These are phyloP conservation scores for Neurospora sp. DNA, from an alignment of 495 filamentous ascomycete species.

Conservation along the genomic window DNA sequence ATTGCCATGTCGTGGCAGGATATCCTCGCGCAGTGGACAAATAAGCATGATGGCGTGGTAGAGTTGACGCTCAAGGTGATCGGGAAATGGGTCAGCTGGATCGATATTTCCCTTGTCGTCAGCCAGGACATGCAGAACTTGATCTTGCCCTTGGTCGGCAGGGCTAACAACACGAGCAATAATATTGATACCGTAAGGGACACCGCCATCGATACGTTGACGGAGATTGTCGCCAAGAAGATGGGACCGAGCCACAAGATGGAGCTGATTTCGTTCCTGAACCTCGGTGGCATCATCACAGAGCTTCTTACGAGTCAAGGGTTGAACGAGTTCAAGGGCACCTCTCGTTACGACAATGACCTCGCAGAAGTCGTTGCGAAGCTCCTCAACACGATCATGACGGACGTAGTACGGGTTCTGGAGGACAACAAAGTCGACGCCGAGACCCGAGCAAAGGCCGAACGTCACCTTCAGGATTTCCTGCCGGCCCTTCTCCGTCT, in stretches of 20 bases:
- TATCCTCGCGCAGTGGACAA: constrained; percentile 70
- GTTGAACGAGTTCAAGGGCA: constrained; percentile 64
- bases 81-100: constrained; percentile 96
- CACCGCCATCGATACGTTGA: constrained; percentile 84
- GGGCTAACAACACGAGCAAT: constrained; percentile 33
- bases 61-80: constrained; percentile 83
- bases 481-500: constrained; percentile 78
- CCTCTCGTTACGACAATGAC: constrained; percentile 83
- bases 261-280: constrained; percentile 83
- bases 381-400: constrained; percentile 81
- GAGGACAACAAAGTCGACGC: constrained; percentile 43
- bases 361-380: constrained; percentile 89
- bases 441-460: constrained; percentile 50
- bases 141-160: constrained; percentile 69
- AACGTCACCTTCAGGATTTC: constrained; percentile 68
- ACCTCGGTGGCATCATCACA: constrained; percentile 68
- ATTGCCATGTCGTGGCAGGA: constrained; percentile 86
- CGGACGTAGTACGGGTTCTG: constrained; percentile 75
- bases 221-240: constrained; percentile 93
- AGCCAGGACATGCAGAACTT: constrained; percentile 75
- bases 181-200: constrained; percentile 65
- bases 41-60: constrained; percentile 60
- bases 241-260: constrained; percentile 91
- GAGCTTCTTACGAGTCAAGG: constrained; percentile 74
- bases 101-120: constrained; percentile 86